Conservation (phyloP, 2,329 filamentous ascomycete species). For the Cercospora sp. region DNA sequence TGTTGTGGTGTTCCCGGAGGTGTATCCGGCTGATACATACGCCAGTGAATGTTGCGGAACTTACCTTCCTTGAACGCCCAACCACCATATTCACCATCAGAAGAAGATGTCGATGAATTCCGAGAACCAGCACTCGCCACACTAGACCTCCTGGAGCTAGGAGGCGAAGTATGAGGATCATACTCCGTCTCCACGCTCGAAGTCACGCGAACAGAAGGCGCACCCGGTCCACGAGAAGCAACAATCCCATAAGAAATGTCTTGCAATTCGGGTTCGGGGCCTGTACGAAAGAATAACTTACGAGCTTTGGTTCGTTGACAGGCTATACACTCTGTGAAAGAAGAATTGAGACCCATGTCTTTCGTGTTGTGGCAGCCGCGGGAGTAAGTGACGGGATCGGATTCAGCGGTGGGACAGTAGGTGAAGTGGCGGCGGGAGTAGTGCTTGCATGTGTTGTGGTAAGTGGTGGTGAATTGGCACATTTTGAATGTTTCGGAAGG, state of each 20-base stretch:
- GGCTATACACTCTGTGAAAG: background rate
- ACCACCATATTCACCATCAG: background rate
- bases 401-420: constrained; percentile 3
- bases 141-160: background rate
- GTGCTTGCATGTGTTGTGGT: constrained; percentile 12
- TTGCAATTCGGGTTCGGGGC: background rate
- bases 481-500: background rate
- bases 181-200: background rate
- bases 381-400: background rate
- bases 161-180: background rate
- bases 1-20: background rate
- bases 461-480: constrained; percentile 11
- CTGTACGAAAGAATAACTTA: background rate
- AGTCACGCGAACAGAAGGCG: background rate
- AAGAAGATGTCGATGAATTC: background rate
- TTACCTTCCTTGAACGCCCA: constrained; percentile 14
- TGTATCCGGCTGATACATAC: constrained; percentile 1
- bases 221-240: background rate
- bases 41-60: constrained; percentile 11
- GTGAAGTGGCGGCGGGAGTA: constrained; percentile 6
- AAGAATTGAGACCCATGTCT: constrained; percentile 1
- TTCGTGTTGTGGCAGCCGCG: constrained; percentile 10
- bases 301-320: constrained; percentile 7
- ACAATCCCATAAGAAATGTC: constrained; percentile 9
- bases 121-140: background rate